Percentiles rank a stretch among this genome's conserved stretches.
Evolutionary conservation across 1,139 yeast species (phyloP).

Genomic region (Waltiozyma sp.): DNA sequence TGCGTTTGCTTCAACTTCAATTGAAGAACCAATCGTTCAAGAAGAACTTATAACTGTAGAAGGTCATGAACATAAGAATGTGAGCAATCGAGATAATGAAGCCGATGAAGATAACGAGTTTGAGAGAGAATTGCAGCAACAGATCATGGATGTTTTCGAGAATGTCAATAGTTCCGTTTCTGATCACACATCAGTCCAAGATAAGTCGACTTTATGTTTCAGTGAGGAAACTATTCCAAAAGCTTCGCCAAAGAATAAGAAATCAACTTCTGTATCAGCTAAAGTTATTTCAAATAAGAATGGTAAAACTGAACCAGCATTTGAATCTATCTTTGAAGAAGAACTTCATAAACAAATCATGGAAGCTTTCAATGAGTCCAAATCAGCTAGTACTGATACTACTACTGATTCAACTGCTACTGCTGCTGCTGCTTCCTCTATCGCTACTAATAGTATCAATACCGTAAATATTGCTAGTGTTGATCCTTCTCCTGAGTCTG

Average conservation of each 20-base stretch:
- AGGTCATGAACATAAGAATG: neutral
- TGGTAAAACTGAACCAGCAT: too few species aligned
- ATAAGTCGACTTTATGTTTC: too few species aligned
- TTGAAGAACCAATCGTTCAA: neutral
- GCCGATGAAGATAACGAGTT: constrained; percentile 3
- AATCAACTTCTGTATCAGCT: too few species aligned
- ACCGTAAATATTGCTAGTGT: too few species aligned
- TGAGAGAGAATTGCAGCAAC: constrained; percentile 9
- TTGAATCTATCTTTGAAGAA: constrained; percentile 6
- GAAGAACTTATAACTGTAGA: neutral
- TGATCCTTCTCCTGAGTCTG: too few species aligned
- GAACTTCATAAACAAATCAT: constrained; percentile 12
- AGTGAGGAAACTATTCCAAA: too few species aligned
- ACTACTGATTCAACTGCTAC: neutral
- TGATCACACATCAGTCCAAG: too few species aligned
- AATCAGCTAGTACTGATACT: neutral
- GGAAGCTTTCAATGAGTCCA: constrained; percentile 10
- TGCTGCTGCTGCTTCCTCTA: too few species aligned
- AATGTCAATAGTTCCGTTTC: constrained; percentile 3
- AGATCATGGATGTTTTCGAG: constrained; percentile 12
- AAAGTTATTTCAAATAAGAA: too few species aligned
- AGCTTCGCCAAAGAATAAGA: too few species aligned
- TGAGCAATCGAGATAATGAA: neutral
- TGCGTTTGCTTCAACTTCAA: constrained; percentile 4
- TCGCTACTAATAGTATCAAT: too few species aligned